Percentiles rank a stretch among this genome's conserved stretches.
Conservation (phyloP, 768 basidiomycete species). For the Coprinopsis marcescibilis region DNA sequence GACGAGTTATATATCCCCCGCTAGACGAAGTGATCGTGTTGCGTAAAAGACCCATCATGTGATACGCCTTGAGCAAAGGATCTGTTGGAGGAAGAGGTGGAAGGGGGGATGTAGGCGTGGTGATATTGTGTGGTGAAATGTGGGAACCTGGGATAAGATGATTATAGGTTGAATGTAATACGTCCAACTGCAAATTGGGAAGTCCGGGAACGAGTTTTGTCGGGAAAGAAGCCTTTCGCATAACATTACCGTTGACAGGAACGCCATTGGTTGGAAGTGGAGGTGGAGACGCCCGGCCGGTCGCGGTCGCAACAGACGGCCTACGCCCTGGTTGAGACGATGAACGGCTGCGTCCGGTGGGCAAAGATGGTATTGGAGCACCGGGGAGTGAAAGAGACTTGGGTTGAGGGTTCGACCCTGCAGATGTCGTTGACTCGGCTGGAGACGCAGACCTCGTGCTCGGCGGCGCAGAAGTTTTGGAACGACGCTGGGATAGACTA, state of each 20-base stretch:
- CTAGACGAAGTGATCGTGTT: conserved; percentile 73
- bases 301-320: conserved; percentile 54
- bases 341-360: conserved; percentile 52
- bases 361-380: conserved; percentile 27
- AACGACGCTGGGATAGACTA: conserved; percentile 55
- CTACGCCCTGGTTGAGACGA: conserved; percentile 74
- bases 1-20: conserved; percentile 85
- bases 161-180: conserved; percentile 13
- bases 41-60: conserved; percentile 79
- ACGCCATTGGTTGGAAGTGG: conserved; percentile 40
- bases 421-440: conserved; percentile 40
- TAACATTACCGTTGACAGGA: conserved; percentile 29
- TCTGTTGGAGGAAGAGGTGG: conserved; percentile 70
- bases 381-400: conserved; percentile 35
- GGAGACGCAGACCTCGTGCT: conserved; percentile 49
- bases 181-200: conserved; percentile 34
- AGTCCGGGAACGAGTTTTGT: conserved; percentile 50
- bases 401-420: conserved; percentile 31
- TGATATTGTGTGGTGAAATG: conserved; percentile 45
- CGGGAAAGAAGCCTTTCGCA: conserved; percentile 58
- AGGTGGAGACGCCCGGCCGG: conserved; percentile 46
- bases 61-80: conserved; percentile 78
- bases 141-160: conserved; percentile 25
- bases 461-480: conserved; percentile 60
- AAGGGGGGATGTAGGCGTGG: conserved; percentile 72